Evolutionary conservation across 768 basidiomycete genomes (phyloP), one percentile per base, ranked within the genome.

Genomic region (Peribolospora baueri): DNA sequence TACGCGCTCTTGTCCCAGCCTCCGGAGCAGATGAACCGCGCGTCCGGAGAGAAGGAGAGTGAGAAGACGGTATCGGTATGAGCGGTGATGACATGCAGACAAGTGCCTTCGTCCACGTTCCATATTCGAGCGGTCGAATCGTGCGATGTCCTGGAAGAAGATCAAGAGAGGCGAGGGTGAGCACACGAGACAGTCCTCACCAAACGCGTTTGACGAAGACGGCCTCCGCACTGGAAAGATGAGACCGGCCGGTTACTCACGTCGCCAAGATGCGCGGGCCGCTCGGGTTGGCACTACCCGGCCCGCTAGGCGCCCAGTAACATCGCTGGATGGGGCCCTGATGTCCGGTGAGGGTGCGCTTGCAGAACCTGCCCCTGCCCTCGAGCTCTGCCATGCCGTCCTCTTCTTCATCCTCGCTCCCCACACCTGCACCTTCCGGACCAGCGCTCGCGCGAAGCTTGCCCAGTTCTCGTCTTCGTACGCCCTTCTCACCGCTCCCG

Each of bases 121-220:
- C 86, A 91, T 40, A 91, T 60, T 46, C 83, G 76, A 4, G 81
- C 76, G 2, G 84, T 82, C 10, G 71, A 70, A 63, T 91, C 87
- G 62, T 85, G 85, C 4, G 84, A 84, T 7, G 79, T 76, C 6
- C 82, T 86, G 60, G 11, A 46, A 6, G 38, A 43, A 5, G 14
- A 36, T 42, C 48, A 54, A 36, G 11, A n/a, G 36, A 14, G 42
- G 41, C 10, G 25, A 25, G 25, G 25, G 25, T 25, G 25, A 25
- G 25, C 25, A 25, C 25, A 25, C 25, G 25, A 25, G 25, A 25
- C 25, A 25, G 25, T 7, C 11, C 50, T 42, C 14, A 2, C 46
- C 43, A 52, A 25, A 25, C 25, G 1, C 25, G 25, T 42, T 52
- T 8, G 25, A 40, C 9, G 14, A 52, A 47, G 7, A 14, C n/a